Conservation (phyloP, 1,139 yeast species). For the Spencermartinsiella ligniputridi region DNA sequence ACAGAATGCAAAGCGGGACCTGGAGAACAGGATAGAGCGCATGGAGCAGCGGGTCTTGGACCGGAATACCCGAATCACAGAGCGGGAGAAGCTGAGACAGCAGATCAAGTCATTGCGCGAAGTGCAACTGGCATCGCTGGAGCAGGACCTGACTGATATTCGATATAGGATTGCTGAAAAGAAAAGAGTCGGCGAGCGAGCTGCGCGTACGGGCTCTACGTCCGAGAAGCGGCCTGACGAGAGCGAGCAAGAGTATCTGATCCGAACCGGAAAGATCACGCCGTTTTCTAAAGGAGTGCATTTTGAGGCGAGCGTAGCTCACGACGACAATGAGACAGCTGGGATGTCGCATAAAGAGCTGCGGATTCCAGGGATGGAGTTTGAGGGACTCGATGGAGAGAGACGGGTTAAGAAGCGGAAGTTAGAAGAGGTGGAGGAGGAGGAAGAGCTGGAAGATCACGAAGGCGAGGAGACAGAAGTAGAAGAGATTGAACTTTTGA, state of each 20-base stretch:
- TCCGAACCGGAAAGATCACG: conserved; percentile 88
- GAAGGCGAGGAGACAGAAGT: conserved; percentile 10
- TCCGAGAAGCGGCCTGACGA: conserved; percentile 48
- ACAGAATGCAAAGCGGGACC: conserved; percentile 36
- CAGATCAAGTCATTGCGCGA: conserved; percentile 52
- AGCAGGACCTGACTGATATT: conserved; percentile 65
- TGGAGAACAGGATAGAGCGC: conserved; percentile 41
- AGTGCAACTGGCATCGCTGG: conserved; percentile 50
- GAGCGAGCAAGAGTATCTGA: conserved; percentile 69
- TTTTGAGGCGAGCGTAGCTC: conserved; percentile 33
- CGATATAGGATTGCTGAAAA: conserved; percentile 43
- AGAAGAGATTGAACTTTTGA: background rate
- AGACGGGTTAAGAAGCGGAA: conserved; percentile 2
- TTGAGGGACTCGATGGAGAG: conserved; percentile 21
- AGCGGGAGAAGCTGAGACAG: conserved; percentile 48
- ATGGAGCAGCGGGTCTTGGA: conserved; percentile 48
- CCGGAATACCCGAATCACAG: conserved; percentile 63
- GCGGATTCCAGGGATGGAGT: conserved; percentile 41
- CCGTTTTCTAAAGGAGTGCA: conserved; percentile 78
- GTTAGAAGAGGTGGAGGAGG: background rate
- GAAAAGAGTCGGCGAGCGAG: conserved; percentile 13
- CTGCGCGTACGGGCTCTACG: background rate
- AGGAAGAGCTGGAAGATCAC: background rate
- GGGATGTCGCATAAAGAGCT: conserved; percentile 41
- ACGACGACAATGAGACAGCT: conserved; percentile 2